phyloP scores from a whole-genome alignment of 306 rosid genomes.

The Trifolium subterraneum region DNA sequence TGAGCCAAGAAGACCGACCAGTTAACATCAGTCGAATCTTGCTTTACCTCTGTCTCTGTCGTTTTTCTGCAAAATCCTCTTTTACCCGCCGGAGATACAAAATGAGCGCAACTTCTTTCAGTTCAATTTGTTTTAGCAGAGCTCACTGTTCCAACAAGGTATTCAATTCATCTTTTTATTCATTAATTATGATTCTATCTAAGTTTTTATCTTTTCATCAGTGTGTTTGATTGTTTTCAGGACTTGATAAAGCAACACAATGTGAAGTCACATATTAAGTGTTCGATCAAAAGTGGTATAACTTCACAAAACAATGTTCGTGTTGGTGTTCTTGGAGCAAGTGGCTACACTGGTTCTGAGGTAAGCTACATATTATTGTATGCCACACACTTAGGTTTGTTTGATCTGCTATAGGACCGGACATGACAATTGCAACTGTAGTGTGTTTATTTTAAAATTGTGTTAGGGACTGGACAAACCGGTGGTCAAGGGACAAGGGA shows the following conservation, averaged over 20 bases:
- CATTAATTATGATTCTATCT: background rate
- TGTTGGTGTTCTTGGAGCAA: conserved; percentile 96
- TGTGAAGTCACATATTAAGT: conserved; percentile 58
- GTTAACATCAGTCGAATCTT: background rate
- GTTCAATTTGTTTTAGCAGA: background rate
- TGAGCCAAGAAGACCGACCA: too few species aligned
- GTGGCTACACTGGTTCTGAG: conserved; percentile 99
- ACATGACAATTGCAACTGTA: too few species aligned
- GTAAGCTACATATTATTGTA: conserved; percentile 26
- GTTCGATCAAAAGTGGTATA: conserved; percentile 53
- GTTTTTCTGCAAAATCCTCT: background rate
- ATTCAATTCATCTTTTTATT: background rate
- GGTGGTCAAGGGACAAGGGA: too few species aligned
- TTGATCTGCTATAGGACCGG: too few species aligned
- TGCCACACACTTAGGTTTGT: too few species aligned
- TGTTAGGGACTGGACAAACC: too few species aligned
- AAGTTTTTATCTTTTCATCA: background rate
- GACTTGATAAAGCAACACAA: conserved; percentile 46
- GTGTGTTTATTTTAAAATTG: too few species aligned
- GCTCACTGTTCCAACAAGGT: background rate
- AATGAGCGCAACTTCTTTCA: background rate
- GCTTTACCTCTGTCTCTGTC: background rate
- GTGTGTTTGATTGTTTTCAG: conserved; percentile 27
- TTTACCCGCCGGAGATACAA: background rate
- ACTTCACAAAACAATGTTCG: conserved; percentile 63